phyloP scores from a whole-genome alignment of 148 eudicot genomes.

The Camellia granthamiana region DNA sequence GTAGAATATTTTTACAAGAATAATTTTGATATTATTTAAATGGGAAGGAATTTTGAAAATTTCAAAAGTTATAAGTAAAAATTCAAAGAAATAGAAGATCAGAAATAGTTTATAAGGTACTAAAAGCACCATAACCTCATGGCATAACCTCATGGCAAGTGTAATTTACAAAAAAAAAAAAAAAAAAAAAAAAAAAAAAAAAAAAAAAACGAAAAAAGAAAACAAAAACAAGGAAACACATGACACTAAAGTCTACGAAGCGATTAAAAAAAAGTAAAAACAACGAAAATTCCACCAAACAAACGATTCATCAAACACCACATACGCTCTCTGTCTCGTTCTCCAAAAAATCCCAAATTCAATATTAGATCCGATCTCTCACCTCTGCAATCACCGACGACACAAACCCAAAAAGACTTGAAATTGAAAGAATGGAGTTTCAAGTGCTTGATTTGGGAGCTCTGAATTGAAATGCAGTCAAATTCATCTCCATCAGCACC shows the following conservation, averaged over 20 bases:
- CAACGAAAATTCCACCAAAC: conserved; percentile 1
- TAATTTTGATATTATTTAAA: no score
- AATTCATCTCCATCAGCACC: conserved; percentile 15
- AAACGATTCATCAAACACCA: neutral
- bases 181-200: no score
- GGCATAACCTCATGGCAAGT: no score
- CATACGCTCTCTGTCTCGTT: neutral
- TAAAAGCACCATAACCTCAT: no score
- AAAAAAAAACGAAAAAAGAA: neutral
- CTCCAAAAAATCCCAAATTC: neutral
- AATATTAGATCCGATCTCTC: conserved; percentile 20
- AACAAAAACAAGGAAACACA: no score
- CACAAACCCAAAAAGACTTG: neutral
- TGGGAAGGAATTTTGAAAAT: no score
- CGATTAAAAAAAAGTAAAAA: neutral
- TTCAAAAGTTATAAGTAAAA: no score
- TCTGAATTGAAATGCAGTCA: conserved; percentile 63
- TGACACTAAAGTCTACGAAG: neutral
- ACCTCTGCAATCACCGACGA: neutral
- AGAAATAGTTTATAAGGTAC: no score
- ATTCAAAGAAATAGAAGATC: no score
- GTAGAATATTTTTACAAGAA: no score
- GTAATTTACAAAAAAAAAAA: neutral
- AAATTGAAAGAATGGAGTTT: conserved; percentile 5
- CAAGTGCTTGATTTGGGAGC: conserved; percentile 12